These are phyloP conservation scores for Aspergillus tanneri DNA, from an alignment of 2,329 filamentous ascomycete species.

Conservation along the genomic window DNA sequence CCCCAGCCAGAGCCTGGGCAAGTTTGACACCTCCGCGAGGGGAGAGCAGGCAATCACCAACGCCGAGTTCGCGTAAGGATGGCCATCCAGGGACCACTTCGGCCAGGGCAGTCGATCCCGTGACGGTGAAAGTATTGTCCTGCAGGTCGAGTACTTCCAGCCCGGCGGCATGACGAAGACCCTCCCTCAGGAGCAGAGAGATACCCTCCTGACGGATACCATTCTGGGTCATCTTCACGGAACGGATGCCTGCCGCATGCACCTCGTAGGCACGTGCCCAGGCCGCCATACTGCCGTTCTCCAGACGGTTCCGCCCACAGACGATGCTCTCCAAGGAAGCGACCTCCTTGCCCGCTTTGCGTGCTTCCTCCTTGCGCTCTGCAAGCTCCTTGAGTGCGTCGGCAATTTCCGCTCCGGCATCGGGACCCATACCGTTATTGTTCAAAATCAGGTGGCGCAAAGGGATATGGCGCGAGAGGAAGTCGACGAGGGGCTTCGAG, in stretches of 20 bases:
- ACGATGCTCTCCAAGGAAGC: slow-evolving; percentile 93
- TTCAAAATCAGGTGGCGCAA: slow-evolving; percentile 94
- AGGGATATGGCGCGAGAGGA: slow-evolving; percentile 82
- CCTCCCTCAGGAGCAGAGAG: slow-evolving; percentile 72
- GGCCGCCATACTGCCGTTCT: slow-evolving; percentile 93
- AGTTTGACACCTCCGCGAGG: slow-evolving; percentile 74
- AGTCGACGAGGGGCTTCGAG: slow-evolving; percentile 86
- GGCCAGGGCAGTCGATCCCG: slow-evolving; percentile 75
- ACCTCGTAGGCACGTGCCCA: slow-evolving; percentile 88
- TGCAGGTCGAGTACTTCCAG: slow-evolving; percentile 84
- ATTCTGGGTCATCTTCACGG: slow-evolving; percentile 97
- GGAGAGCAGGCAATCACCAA: slow-evolving; percentile 83
- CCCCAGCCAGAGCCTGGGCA: slow-evolving; percentile 68
- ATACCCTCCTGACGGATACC: slow-evolving; percentile 95
- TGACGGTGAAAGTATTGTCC: slow-evolving; percentile 92
- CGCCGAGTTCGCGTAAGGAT: slow-evolving; percentile 74
- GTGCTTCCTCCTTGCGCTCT: slow-evolving; percentile 74
- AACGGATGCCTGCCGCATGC: slow-evolving; percentile 72
- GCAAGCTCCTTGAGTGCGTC: slow-evolving; percentile 82
- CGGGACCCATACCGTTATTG: slow-evolving; percentile 95
- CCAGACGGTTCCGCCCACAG: slow-evolving; percentile 91
- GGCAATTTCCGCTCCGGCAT: slow-evolving; percentile 84
- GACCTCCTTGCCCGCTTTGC: slow-evolving; percentile 62
- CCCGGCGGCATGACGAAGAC: slow-evolving; percentile 66
- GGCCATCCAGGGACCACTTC: slow-evolving; percentile 73